These are phyloP conservation scores for Calonectria crousiana DNA, from an alignment of 2,329 filamentous ascomycete species.

Conservation along the genomic window DNA sequence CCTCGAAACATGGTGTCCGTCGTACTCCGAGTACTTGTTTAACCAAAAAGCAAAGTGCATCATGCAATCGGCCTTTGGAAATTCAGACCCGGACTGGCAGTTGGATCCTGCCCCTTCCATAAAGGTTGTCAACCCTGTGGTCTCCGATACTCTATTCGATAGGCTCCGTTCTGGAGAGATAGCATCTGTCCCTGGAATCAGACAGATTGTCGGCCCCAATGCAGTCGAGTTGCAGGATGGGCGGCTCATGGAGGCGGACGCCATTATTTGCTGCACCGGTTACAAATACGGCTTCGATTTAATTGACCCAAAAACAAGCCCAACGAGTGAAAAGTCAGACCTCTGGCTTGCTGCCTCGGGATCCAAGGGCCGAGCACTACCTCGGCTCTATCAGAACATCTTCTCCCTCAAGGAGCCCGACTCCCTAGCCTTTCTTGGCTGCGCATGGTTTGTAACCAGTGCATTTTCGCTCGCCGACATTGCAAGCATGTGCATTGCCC, in stretches of 20 bases:
- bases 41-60: conserved; percentile 31
- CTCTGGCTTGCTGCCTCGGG: conserved; percentile 36
- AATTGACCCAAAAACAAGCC: conserved; percentile 34
- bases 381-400: conserved; percentile 57
- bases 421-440: conserved; percentile 53
- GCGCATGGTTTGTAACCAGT: conserved; percentile 40
- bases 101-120: conserved; percentile 43
- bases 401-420: conserved; percentile 56
- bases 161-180: conserved; percentile 54
- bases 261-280: conserved; percentile 53
- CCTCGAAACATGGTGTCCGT: conserved; percentile 41
- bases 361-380: conserved; percentile 44
- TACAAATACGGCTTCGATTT: conserved; percentile 50
- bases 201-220: conserved; percentile 38
- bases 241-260: conserved; percentile 46
- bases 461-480: conserved; percentile 42
- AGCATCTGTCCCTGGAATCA: conserved; percentile 46
- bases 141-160: conserved; percentile 45
- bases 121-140: conserved; percentile 42
- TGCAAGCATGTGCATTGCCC: conserved; percentile 49
- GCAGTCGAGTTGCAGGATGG: conserved; percentile 49
- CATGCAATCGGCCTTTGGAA: conserved; percentile 35
- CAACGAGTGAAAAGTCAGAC: conserved; percentile 26
- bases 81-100: conserved; percentile 41
- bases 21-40: conserved; percentile 26